Evolutionary conservation across 75 land plant species (phyloP).

Genomic region (Chamaecyparis obtusa): DNA sequence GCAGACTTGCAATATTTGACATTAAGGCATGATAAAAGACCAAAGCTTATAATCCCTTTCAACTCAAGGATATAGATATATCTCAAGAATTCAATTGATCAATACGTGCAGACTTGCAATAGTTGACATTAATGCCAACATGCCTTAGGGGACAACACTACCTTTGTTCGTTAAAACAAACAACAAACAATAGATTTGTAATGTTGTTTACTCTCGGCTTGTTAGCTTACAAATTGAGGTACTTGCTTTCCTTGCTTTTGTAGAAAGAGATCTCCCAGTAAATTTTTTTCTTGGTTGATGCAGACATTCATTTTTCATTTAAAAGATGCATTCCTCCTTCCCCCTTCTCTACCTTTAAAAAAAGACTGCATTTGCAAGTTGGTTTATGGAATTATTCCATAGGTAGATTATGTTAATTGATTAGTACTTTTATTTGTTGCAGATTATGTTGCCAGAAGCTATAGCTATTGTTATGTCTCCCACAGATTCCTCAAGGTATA

Average conservation of each 20-base stretch:
- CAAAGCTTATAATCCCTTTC: no score
- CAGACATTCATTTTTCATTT: not conserved
- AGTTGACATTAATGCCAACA: no score
- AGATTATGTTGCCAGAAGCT: conserved; percentile 94
- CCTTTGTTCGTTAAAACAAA: no score
- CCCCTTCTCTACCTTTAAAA: no score
- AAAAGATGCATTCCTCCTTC: not conserved
- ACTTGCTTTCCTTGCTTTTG: not conserved
- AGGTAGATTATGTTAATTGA: not conserved
- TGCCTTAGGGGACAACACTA: not conserved
- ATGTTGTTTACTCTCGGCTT: not conserved
- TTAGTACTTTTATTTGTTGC: conserved; percentile 1
- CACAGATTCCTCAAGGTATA: conserved; percentile 63
- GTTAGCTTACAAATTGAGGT: no score
- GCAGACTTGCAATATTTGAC: no score
- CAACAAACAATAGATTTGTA: not conserved
- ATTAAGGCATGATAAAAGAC: no score
- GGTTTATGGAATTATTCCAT: not conserved
- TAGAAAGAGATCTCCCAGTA: not conserved
- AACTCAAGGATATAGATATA: no score
- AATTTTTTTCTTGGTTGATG: not conserved
- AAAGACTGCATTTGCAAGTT: not conserved
- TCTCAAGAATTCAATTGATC: no score
- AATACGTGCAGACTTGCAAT: no score
- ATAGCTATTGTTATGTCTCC: conserved; percentile 99